Percentiles rank a stretch among this genome's conserved stretches.
Conservation (phyloP, 495 filamentous ascomycete genomes). For the Xylaria cubensis region DNA sequence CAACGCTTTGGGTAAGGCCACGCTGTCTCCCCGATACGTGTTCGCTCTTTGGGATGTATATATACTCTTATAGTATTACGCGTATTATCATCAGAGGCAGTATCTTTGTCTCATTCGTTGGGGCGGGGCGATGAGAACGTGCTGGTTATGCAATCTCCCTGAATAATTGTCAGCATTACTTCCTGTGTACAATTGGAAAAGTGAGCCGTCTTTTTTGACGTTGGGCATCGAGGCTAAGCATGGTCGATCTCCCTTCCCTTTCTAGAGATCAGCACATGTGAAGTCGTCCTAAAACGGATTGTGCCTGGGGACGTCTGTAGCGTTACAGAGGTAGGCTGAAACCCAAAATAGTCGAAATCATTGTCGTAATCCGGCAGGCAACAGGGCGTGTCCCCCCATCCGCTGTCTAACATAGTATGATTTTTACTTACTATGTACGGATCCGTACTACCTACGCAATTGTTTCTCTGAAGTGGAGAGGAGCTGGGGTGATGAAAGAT, state of each 20-base stretch:
- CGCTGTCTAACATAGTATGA: not conserved
- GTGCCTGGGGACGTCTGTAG: not conserved
- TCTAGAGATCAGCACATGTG: not conserved
- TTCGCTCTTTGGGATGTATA: constrained; percentile 15
- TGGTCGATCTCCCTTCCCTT: not conserved
- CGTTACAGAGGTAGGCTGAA: not conserved
- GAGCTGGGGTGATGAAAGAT: constrained; percentile 20
- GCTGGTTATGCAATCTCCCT: constrained; percentile 10
- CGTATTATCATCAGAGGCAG: not conserved
- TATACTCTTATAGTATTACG: constrained; percentile 9
- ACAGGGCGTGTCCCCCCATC: not conserved
- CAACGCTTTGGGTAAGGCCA: constrained; percentile 18
- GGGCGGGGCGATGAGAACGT: constrained; percentile 6
- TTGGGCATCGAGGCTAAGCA: constrained; percentile 7
- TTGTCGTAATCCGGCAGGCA: constrained; percentile 11
- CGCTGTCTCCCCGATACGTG: constrained; percentile 4
- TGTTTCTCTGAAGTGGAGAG: constrained; percentile 6
- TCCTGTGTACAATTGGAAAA: not conserved
- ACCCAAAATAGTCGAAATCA: not conserved
- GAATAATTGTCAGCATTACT: constrained; percentile 14
- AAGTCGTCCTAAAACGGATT: constrained; percentile 4
- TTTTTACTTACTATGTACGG: not conserved
- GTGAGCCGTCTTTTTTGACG: not conserved
- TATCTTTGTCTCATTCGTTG: constrained; percentile 5
- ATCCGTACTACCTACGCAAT: not conserved